Evolutionary conservation across 495 filamentous ascomycete genomes (phyloP).

Genomic region (Rusavskia elegans): DNA sequence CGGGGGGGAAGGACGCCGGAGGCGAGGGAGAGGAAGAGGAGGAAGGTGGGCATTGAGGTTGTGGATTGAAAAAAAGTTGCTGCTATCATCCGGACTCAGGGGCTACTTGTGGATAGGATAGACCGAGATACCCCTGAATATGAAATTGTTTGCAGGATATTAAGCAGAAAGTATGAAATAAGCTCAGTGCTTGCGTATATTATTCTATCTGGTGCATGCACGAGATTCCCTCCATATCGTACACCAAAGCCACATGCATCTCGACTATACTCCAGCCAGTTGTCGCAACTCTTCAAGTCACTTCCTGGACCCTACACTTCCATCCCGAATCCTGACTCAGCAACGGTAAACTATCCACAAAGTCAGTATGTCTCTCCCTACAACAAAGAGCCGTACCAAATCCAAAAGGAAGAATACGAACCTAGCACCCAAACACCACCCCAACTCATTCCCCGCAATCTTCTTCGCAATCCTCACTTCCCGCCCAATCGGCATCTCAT

Average conservation of each 20-base stretch:
- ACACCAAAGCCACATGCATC: too few relatives aligned
- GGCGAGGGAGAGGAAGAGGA: conserved; percentile 8
- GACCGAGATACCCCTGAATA: too few relatives aligned
- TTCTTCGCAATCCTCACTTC: conserved; percentile 98
- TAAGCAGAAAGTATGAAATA: too few relatives aligned
- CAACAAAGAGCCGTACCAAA: neutral
- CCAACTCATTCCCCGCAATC: conserved; percentile 90
- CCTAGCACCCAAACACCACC: conserved; percentile 96
- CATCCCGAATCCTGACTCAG: conserved; percentile 59
- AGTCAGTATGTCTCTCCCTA: neutral
- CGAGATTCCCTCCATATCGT: neutral
- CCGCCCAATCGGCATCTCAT: conserved; percentile 91
- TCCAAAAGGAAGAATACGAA: conserved; percentile 16
- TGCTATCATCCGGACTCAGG: too few relatives aligned
- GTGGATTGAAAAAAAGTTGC: conserved; percentile 3
- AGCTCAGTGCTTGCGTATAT: too few relatives aligned
- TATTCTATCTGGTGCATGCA: too few relatives aligned
- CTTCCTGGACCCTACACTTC: conserved; percentile 55
- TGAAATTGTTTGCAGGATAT: too few relatives aligned
- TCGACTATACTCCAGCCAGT: neutral
- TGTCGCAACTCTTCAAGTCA: conserved; percentile 19
- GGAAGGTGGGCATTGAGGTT: conserved; percentile 30
- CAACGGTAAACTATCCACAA: conserved; percentile 42
- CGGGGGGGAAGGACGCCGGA: neutral
- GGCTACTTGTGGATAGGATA: too few relatives aligned